A percentile compares a stretch with the other conserved stretches of the same genome.
phyloP scores from a whole-genome alignment of 2,329 filamentous ascomycete genomes.

The Periconia digitata region DNA sequence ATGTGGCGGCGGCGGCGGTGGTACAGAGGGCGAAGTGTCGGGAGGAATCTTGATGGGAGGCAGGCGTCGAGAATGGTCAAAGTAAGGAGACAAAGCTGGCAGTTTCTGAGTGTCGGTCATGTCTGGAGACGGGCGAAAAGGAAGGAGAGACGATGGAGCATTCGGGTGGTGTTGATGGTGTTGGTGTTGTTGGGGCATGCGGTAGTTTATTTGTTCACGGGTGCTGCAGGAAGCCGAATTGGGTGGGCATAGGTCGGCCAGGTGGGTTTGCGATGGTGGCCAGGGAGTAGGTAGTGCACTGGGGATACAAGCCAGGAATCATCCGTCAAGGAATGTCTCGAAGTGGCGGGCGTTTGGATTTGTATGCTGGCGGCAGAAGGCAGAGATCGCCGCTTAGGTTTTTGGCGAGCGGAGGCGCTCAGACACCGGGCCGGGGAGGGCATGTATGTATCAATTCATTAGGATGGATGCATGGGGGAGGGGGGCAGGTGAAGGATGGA shows the following conservation, averaged over 20 bases:
- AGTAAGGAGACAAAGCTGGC: conserved; percentile 45
- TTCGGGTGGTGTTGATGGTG: too few species aligned
- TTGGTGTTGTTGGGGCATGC: conserved; percentile 47
- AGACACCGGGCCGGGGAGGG: conserved; percentile 30
- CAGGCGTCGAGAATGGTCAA: conserved; percentile 42
- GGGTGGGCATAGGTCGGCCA: conserved; percentile 31
- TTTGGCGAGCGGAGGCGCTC: conserved; percentile 37
- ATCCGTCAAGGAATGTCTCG: conserved; percentile 39
- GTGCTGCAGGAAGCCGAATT: conserved; percentile 46
- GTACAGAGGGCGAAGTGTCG: conserved; percentile 25
- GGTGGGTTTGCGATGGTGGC: conserved; percentile 37
- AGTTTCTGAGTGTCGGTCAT: conserved; percentile 52
- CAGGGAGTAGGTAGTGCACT: conserved; percentile 42
- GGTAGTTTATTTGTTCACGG: conserved; percentile 46
- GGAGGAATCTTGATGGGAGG: conserved; percentile 44
- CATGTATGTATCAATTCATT: conserved; percentile 7
- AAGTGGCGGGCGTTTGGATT: conserved; percentile 45
- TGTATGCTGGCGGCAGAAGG: conserved; percentile 41
- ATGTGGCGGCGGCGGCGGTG: conserved; percentile 30
- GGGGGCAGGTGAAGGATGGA: conserved; percentile 14
- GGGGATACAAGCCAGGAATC: conserved; percentile 30
- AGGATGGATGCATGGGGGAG: background rate
- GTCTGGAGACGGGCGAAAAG: conserved; percentile 37
- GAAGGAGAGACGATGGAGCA: conserved; percentile 46
- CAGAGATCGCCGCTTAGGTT: conserved; percentile 42